Conservation (phyloP, 1,284 basidiomycete genomes). For the Cryptococcus jaspeensis region DNA sequence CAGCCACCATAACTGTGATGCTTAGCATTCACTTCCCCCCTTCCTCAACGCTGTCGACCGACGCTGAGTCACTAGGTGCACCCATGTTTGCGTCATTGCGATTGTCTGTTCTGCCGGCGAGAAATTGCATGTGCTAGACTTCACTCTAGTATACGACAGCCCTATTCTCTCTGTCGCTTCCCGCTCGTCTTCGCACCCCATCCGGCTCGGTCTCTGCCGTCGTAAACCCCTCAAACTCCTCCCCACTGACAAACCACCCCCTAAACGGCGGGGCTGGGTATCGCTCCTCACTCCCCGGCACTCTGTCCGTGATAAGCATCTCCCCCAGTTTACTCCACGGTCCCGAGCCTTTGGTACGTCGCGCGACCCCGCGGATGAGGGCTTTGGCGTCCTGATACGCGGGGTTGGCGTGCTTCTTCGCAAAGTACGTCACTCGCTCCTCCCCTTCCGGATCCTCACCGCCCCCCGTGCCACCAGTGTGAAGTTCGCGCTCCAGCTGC, state of each 20-base stretch:
- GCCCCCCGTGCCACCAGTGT: neutral
- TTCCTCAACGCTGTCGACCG: no score
- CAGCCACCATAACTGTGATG: no score
- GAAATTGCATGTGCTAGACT: neutral
- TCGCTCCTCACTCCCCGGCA: neutral
- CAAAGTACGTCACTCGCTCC: no score
- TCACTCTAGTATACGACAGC: neutral
- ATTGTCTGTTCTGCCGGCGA: no score
- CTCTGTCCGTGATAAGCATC: constrained; percentile 8
- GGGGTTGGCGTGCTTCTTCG: constrained; percentile 10
- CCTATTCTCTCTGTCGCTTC: no score
- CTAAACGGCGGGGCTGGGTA: constrained; percentile 53
- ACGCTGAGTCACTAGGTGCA: no score
- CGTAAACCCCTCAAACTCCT: constrained; percentile 58
- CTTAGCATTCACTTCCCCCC: no score
- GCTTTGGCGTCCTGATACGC: constrained; percentile 58
- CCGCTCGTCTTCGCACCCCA: no score
- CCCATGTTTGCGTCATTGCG: no score
- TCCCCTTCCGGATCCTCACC: no score
- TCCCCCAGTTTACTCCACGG: neutral
- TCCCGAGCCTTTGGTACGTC: constrained; percentile 8
- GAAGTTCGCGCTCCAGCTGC: neutral
- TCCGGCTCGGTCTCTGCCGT: neutral
- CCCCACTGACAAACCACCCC: constrained; percentile 63
- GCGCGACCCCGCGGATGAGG: constrained; percentile 51